A percentile compares a stretch with the other conserved stretches of the same genome.
Evolutionary conservation across 257 asterid genomes (phyloP).

Genomic region (Gentiana straminea): DNA sequence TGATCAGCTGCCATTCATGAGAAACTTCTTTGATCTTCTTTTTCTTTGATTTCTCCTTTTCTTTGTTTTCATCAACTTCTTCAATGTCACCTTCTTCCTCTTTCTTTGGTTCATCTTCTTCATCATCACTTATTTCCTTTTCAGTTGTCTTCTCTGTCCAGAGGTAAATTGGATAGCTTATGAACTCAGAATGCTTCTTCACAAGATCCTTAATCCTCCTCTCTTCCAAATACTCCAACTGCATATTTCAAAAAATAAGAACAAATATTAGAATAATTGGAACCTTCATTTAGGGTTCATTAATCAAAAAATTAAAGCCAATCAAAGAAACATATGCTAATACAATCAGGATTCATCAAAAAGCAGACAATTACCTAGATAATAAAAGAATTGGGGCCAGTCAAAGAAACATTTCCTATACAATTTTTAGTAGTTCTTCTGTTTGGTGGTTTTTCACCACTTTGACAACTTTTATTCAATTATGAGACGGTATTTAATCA

Average conservation of each 20-base stretch:
- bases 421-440: too few species aligned
- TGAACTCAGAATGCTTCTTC: slow-evolving; percentile 51
- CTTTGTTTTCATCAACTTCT: slow-evolving; percentile 43
- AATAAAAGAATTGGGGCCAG: too few species aligned
- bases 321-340: too few species aligned
- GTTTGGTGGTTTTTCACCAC: too few species aligned
- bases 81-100: slow-evolving; percentile 52
- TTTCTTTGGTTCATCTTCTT: slow-evolving; percentile 46
- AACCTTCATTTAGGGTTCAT: too few species aligned
- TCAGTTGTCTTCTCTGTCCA: slow-evolving; percentile 55
- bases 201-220: slow-evolving; percentile 46
- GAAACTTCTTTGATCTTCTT: slow-evolving; percentile 50
- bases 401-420: not conserved
- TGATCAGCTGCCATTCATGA: slow-evolving; percentile 40
- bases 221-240: slow-evolving; percentile 52
- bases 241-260: not conserved
- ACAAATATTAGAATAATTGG: too few species aligned
- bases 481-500: too few species aligned
- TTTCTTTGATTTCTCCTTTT: slow-evolving; percentile 39
- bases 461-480: too few species aligned
- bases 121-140: slow-evolving; percentile 51
- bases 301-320: too few species aligned
- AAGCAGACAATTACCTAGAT: too few species aligned
- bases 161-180: slow-evolving; percentile 44
- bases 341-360: too few species aligned